phyloP scores from a whole-genome alignment of 331 rosid species.

The Acacia pycnantha region DNA sequence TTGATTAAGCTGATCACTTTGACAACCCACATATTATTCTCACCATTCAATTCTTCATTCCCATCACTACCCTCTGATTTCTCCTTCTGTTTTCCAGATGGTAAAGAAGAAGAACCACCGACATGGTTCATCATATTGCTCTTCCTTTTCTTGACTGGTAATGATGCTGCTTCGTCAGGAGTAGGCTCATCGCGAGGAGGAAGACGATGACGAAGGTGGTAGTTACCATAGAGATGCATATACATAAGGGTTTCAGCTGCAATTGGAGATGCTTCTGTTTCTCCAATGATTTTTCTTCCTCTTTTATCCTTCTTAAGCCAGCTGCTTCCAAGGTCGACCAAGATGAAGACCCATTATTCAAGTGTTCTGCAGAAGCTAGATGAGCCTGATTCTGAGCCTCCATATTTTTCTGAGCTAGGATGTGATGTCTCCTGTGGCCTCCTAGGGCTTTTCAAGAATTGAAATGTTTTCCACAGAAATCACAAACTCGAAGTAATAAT shows the following conservation, averaged over 20 bases:
- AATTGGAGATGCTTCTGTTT: background rate
- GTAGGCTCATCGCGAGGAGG: background rate
- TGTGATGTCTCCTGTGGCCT: constrained; percentile 32
- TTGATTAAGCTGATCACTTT: too few relatives aligned
- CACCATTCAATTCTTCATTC: background rate
- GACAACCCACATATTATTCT: background rate
- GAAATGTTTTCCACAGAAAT: constrained; percentile 38
- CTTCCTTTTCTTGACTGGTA: background rate
- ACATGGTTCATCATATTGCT: background rate
- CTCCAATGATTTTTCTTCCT: constrained; percentile 1
- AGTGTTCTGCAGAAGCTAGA: background rate
- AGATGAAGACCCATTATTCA: background rate
- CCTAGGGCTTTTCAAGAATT: constrained; percentile 38
- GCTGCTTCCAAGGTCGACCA: background rate
- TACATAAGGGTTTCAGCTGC: background rate
- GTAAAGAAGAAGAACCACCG: background rate
- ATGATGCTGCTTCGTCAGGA: background rate
- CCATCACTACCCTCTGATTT: background rate
- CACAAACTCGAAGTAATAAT: constrained; percentile 26
- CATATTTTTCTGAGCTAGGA: constrained; percentile 8
- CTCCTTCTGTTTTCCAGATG: background rate
- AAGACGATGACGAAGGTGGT: background rate
- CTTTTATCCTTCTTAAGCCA: constrained; percentile 30
- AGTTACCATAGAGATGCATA: background rate
- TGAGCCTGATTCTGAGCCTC: background rate